phyloP scores from a whole-genome alignment of 257 asterid species.

The Echites panduratus region DNA sequence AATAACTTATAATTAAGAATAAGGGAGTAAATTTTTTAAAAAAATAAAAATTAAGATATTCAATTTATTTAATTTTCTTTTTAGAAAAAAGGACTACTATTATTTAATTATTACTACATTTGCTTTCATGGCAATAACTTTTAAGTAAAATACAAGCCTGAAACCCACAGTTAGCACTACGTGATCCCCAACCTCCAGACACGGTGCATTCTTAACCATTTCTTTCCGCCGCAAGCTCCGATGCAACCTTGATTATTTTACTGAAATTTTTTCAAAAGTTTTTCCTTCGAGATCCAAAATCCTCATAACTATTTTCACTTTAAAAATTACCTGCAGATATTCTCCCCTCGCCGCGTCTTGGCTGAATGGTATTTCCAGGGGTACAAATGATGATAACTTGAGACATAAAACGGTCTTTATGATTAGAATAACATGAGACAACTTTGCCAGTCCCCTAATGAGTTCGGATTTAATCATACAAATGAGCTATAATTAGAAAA shows the following conservation, averaged over 20 bases:
- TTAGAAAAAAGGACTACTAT: too few relatives aligned
- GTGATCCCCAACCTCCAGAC: not conserved
- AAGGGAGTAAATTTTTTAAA: too few relatives aligned
- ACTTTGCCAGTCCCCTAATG: not conserved
- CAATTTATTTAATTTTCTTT: too few relatives aligned
- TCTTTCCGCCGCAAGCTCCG: not conserved
- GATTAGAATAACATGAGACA: not conserved
- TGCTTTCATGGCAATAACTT: too few relatives aligned
- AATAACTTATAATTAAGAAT: too few relatives aligned
- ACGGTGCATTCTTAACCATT: not conserved
- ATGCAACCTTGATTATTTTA: conserved; percentile 2
- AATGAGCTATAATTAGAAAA: too few relatives aligned
- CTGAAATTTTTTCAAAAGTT: not conserved
- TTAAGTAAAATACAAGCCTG: too few relatives aligned
- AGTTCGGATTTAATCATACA: not conserved
- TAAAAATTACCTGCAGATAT: not conserved
- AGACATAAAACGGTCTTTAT: too few relatives aligned
- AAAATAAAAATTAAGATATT: too few relatives aligned
- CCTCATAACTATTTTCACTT: not conserved
- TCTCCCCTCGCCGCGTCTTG: not conserved
- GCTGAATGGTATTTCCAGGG: not conserved
- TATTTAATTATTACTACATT: too few relatives aligned
- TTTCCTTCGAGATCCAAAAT: not conserved
- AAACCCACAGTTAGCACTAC: not conserved
- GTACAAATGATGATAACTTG: not conserved